phyloP scores from a whole-genome alignment of 768 basidiomycete genomes.

The Kwoniella europaea region DNA sequence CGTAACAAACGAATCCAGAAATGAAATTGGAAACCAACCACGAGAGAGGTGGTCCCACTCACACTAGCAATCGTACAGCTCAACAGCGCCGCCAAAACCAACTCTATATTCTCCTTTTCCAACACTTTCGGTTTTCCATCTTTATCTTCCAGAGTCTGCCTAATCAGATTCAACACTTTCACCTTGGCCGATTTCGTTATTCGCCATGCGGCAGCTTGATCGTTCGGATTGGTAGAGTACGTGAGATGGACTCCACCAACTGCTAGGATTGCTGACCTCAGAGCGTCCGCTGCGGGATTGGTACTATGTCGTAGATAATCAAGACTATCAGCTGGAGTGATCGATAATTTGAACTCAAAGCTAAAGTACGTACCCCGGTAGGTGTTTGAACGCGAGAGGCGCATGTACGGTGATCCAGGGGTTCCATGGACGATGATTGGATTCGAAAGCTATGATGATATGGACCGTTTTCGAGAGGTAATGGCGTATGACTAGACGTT shows the following conservation, averaged over 20 bases:
- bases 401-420: constrained; percentile 43
- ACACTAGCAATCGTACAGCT: constrained; percentile 47
- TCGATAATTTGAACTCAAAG: neutral
- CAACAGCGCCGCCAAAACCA: constrained; percentile 46
- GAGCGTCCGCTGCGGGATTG: constrained; percentile 39
- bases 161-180: constrained; percentile 33
- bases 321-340: neutral
- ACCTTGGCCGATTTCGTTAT: constrained; percentile 28
- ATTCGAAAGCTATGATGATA: constrained; percentile 49
- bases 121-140: constrained; percentile 14
- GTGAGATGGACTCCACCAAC: constrained; percentile 47
- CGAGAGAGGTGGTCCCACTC: constrained; percentile 13
- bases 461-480: constrained; percentile 42
- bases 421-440: constrained; percentile 36
- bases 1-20: no score
- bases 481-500: constrained; percentile 44
- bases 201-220: constrained; percentile 30
- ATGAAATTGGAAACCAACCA: no score
- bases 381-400: constrained; percentile 34
- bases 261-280: constrained; percentile 41
- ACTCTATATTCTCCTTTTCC: constrained; percentile 34
- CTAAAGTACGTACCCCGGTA: constrained; percentile 26
- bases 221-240: constrained; percentile 29
- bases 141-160: constrained; percentile 19
- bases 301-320: constrained; percentile 9